Percentiles rank a stretch among this genome's conserved stretches.
Evolutionary conservation across 2,329 filamentous ascomycete genomes (phyloP).

Genomic region (Epichloe sp.): DNA sequence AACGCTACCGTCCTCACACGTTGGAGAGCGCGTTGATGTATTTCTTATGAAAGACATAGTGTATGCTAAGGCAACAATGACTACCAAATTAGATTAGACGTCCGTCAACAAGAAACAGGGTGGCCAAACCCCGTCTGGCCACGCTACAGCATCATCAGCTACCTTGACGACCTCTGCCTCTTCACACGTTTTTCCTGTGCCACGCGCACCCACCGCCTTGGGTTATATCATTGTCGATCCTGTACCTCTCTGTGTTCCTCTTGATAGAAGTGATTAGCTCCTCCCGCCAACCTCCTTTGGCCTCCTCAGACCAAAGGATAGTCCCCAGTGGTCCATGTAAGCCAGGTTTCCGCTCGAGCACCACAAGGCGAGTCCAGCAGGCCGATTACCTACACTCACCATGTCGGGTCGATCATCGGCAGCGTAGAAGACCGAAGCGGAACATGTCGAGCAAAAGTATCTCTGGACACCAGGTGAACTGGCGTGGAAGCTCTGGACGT

Average conservation of each 20-base stretch:
- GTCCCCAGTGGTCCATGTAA: constrained; percentile 28
- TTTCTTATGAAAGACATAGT: not conserved
- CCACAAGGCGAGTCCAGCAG: constrained; percentile 30
- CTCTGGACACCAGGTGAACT: constrained; percentile 32
- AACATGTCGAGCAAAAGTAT: constrained; percentile 36
- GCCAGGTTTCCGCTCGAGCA: constrained; percentile 29
- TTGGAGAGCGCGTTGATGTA: not conserved
- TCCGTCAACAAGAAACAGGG: not conserved
- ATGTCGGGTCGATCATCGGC: constrained; percentile 23
- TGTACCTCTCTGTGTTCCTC: constrained; percentile 11
- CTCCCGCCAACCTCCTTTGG: constrained; percentile 10
- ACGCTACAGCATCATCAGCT: not conserved
- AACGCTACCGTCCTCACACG: not conserved
- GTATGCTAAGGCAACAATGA: constrained; percentile 2
- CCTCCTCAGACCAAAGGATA: constrained; percentile 4
- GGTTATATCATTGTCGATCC: constrained; percentile 6
- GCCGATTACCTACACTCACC: constrained; percentile 30
- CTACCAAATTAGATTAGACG: not conserved
- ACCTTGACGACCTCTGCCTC: not conserved
- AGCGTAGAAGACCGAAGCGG: constrained; percentile 33
- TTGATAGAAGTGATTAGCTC: constrained; percentile 6
- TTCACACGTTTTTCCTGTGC: not conserved
- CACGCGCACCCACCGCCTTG: constrained; percentile 7
- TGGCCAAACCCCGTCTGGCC: not conserved
- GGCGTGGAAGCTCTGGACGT: constrained; percentile 27